phyloP scores from a whole-genome alignment of 108 stramenopile genomes.

The Epipyxis sp. region DNA sequence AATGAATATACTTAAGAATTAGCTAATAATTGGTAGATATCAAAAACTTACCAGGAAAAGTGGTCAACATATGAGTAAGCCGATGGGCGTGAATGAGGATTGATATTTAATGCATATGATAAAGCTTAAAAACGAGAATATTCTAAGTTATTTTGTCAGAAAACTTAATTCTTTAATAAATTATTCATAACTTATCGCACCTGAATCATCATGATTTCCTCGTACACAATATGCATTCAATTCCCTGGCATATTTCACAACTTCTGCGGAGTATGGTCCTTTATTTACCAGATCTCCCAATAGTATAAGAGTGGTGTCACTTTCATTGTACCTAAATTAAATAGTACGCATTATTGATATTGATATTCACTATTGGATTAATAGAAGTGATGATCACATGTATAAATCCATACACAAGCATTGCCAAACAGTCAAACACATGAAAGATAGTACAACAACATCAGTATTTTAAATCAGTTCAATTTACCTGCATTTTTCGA shows the following conservation, averaged over 20 bases:
- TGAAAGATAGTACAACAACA: no score
- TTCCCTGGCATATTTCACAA: conserved; percentile 60
- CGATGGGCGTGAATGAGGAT: not conserved
- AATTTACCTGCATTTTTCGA: no score
- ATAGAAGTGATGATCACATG: no score
- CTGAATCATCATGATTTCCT: conserved; percentile 85
- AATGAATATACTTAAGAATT: not conserved
- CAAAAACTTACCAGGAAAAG: no score
- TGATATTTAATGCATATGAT: not conserved
- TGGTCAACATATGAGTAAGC: no score
- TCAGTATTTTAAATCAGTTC: no score
- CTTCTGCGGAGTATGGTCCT: conserved; percentile 70
- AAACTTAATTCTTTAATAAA: conserved; percentile 55
- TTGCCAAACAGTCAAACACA: no score
- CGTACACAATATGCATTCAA: conserved; percentile 66
- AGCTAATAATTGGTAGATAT: not conserved
- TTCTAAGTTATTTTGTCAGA: conserved; percentile 64
- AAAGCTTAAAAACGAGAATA: not conserved
- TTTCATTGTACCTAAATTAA: conserved; percentile 33
- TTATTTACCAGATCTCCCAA: conserved; percentile 89
- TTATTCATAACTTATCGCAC: conserved; percentile 34
- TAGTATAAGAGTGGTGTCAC: conserved; percentile 62
- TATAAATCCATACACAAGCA: no score
- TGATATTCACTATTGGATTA: no score
- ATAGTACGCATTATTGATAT: no score